Conservation (phyloP, 352 stramenopile species). For the Phytopythium kandeliae region DNA sequence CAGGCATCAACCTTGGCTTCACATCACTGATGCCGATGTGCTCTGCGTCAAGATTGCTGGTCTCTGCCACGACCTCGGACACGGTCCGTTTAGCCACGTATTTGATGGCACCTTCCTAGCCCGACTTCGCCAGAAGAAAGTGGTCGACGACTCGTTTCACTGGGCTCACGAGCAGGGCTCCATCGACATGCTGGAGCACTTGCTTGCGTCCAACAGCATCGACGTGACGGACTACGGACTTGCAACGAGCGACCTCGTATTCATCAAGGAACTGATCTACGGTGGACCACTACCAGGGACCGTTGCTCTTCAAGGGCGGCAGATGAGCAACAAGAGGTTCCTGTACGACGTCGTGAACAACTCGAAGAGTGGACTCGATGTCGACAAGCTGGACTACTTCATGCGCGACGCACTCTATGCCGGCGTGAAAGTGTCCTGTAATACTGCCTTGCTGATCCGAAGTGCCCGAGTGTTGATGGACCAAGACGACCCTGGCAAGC, state of each 20-base stretch:
- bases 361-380: constrained; percentile 74
- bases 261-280: constrained; percentile 81
- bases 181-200: constrained; percentile 66
- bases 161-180: constrained; percentile 79
- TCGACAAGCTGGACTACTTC: constrained; percentile 91
- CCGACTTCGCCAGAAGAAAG: constrained; percentile 29
- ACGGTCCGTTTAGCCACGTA: constrained; percentile 80
- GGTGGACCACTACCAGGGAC: constrained; percentile 43
- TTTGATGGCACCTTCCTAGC: constrained; percentile 77
- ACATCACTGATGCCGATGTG: constrained; percentile 71
- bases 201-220: constrained; percentile 54
- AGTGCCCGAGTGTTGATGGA: constrained; percentile 70
- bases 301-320: constrained; percentile 29
- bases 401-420: constrained; percentile 77
- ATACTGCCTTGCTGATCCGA: constrained; percentile 68
- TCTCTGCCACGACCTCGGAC: constrained; percentile 71
- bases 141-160: constrained; percentile 24
- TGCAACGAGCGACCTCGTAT: constrained; percentile 41
- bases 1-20: constrained; percentile 80
- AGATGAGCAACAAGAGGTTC: constrained; percentile 43
- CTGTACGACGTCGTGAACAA: constrained; percentile 91
- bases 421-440: constrained; percentile 67
- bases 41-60: constrained; percentile 78
- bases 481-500: constrained; percentile 25
- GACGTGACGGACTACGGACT: constrained; percentile 48